These are phyloP conservation scores for Microstroma glucosiphilum DNA, from an alignment of 1,284 basidiomycete species.

Conservation along the genomic window DNA sequence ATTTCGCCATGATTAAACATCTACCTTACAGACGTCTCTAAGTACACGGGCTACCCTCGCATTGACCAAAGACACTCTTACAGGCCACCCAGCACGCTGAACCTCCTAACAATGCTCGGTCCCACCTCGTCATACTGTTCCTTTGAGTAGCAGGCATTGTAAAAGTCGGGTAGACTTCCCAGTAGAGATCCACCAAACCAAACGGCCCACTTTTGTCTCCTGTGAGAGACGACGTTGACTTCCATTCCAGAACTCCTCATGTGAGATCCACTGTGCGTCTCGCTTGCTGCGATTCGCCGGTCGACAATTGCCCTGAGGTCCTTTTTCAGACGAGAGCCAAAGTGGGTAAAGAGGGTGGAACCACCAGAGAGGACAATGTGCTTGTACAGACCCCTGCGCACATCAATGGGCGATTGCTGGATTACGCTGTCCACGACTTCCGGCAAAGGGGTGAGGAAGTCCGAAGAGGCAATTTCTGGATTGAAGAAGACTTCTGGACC, in stretches of 20 bases:
- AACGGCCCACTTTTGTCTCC: slow-evolving; percentile 74
- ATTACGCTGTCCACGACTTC: slow-evolving; percentile 96
- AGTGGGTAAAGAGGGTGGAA: slow-evolving; percentile 98
- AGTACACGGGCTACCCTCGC: no score
- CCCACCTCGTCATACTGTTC: slow-evolving; percentile 96
- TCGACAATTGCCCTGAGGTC: slow-evolving; percentile 93
- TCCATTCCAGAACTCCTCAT: slow-evolving; percentile 56
- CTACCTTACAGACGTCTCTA: no score
- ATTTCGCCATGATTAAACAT: no score
- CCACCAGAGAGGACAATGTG: slow-evolving; percentile 91
- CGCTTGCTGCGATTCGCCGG: slow-evolving; percentile 73
- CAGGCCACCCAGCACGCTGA: slow-evolving; percentile 17
- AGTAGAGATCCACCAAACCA: slow-evolving; percentile 92
- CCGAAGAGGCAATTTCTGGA: slow-evolving; percentile 94
- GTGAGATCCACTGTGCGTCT: slow-evolving; percentile 66
- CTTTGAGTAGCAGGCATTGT: slow-evolving; percentile 93
- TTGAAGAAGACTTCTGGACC: slow-evolving; percentile 99
- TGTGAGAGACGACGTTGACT: slow-evolving; percentile 86
- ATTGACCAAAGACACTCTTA: no score
- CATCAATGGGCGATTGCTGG: slow-evolving; percentile 90
- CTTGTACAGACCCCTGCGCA: slow-evolving; percentile 88
- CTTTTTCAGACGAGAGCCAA: slow-evolving; percentile 87
- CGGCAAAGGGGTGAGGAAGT: slow-evolving; percentile 94
- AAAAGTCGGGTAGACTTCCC: slow-evolving; percentile 76
- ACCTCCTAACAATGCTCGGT: slow-evolving; percentile 69